phyloP scores from a whole-genome alignment of 441 rosid species.

The Pelargonium citronellum region DNA sequence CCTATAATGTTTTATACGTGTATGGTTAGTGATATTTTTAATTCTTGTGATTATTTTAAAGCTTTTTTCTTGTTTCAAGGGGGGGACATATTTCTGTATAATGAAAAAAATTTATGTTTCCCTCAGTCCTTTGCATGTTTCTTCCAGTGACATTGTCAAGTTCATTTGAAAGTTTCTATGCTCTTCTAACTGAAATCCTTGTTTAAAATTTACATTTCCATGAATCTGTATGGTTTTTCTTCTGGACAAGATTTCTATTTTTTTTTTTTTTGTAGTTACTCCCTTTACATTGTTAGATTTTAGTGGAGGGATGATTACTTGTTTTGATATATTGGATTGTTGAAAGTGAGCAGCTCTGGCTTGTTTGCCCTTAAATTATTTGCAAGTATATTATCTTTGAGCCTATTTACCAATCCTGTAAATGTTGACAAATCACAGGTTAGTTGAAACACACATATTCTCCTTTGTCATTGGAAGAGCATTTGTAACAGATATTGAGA shows the following conservation, averaged over 20 bases:
- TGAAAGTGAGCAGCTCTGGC: not conserved
- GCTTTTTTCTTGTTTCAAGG: not conserved
- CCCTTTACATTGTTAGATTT: not conserved
- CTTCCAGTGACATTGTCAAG: constrained; percentile 1
- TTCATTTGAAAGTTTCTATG: not conserved
- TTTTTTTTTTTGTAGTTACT: not conserved
- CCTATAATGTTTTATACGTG: not conserved
- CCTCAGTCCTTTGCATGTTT: not conserved
- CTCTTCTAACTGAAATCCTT: not conserved
- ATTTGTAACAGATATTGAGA: constrained; percentile 93
- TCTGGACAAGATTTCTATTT: not conserved
- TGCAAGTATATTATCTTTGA: not conserved
- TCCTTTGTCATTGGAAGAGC: constrained; percentile 99
- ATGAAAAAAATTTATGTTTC: not conserved
- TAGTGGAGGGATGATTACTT: not conserved
- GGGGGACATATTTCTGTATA: not conserved
- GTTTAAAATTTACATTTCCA: not conserved
- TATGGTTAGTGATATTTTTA: constrained; percentile 1
- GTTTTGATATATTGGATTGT: not conserved
- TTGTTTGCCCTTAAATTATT: not conserved
- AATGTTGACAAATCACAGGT: constrained; percentile 49
- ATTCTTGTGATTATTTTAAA: constrained; percentile 3
- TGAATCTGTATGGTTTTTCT: not conserved
- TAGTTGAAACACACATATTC: constrained; percentile 99
- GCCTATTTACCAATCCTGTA: not conserved